Base-by-base conservation (phyloP, 306 rosid species). In the Cicer cuneatum region DNA sequence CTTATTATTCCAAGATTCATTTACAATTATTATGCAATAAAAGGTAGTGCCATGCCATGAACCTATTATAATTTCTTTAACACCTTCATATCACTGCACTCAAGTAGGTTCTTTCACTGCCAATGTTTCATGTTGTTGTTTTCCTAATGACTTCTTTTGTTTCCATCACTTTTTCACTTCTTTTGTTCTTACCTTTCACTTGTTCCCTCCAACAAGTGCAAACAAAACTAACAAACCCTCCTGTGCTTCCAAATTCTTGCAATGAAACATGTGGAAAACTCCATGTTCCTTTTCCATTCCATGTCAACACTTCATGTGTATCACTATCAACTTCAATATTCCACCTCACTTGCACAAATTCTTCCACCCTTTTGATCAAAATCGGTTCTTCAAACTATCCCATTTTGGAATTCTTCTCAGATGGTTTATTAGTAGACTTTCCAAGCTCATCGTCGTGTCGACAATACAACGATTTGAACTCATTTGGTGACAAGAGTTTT, bases 281-380 rank as follows among this genome's bases (percentile, higher is more conserved):
- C 43, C 72, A 79, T 70, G 73, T 94, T 58, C 93, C 99, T 2
- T 90, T 90, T 69, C 99, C 99, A 41, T 94, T 94, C 81, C 82
- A 89, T 75, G 45, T 94, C 64, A 90, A 90, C 83, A 47, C 85
- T 49, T 85, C 94, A 19, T 89, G 96, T 62, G 70, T 60, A 5
- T 79, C 92, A 39, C 24, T 85, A 16, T 83, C 96, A 7, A 42
- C 6, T n/a, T 71, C 90, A 21, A 21, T 21, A 41, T 94, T 94
- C 73, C 86, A 74, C 29, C 90, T 92, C 57, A 74, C 89, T 4
- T 94, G 99, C 83, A 11, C 77, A 13, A 90, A 92, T 68, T 90
- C 93, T 35, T 60, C 96, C 3, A 8, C 87, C 80, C 95, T 87
- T 74, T 78, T 81, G 35, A 90, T 94, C 79, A 88, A 80, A 73